Conservation (phyloP, 163 green algal genomes). For the Trebouxiophyceae sp. region DNA sequence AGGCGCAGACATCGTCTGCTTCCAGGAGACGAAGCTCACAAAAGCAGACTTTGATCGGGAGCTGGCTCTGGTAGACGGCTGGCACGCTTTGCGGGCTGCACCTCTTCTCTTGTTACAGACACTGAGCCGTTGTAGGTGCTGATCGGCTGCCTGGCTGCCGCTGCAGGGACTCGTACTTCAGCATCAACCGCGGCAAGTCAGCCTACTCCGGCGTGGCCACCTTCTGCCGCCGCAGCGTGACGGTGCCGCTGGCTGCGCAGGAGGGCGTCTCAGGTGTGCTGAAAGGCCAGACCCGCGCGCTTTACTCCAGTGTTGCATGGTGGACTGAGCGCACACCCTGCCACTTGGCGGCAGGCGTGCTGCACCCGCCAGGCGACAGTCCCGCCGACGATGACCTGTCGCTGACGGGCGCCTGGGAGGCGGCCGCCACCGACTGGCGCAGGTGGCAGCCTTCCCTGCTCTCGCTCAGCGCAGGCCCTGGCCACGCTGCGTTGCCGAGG, state of each 20-base stretch:
- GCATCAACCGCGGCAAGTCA: slow-evolving; percentile 28
- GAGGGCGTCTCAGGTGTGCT: slow-evolving; percentile 45
- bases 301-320: too few species aligned
- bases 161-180: slow-evolving; percentile 66
- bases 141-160: too few species aligned
- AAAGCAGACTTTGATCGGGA: slow-evolving; percentile 40
- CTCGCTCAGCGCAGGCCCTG: neutral
- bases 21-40: slow-evolving; percentile 75
- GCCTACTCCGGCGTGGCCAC: slow-evolving; percentile 72
- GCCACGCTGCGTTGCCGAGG: too few species aligned
- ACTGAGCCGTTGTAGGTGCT: too few species aligned
- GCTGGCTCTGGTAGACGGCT: slow-evolving; percentile 52
- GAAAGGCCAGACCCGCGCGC: too few species aligned
- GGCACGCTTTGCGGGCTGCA: too few species aligned
- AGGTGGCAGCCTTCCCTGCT: neutral
- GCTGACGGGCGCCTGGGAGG: neutral
- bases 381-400: neutral
- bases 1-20: slow-evolving; percentile 52
- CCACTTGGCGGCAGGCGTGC: neutral
- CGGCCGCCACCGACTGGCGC: neutral
- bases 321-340: too few species aligned
- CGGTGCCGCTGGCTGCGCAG: slow-evolving; percentile 39
- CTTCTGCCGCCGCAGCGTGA: slow-evolving; percentile 31
- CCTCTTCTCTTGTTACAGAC: too few species aligned
- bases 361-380: neutral